Percentiles rank a stretch among this genome's conserved stretches.
Evolutionary conservation across 2,329 filamentous ascomycete species (phyloP).

Genomic region (Arachnopeziza araneosa): DNA sequence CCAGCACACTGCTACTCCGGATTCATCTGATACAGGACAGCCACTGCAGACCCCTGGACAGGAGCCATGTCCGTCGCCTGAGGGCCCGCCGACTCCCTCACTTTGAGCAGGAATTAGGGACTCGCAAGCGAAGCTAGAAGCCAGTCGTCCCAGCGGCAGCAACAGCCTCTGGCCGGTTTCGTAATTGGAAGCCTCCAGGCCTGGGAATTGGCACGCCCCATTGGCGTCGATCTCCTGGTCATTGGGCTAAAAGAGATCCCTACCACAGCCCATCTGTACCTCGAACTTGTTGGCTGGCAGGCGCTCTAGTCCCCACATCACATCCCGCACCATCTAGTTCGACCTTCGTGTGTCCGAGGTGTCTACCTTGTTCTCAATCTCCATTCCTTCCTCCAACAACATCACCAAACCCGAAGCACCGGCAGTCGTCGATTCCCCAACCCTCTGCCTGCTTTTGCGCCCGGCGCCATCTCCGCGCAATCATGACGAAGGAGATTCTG

Average conservation of each 20-base stretch:
- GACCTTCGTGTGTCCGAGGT: conserved; percentile 14
- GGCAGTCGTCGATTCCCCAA: background rate
- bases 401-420: background rate
- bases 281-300: conserved; percentile 6
- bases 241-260: conserved; percentile 12
- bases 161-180: conserved; percentile 5
- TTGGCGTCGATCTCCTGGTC: conserved; percentile 19
- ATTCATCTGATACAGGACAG: background rate
- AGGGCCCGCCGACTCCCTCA: background rate
- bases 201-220: background rate
- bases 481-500: conserved; percentile 37
- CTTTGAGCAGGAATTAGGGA: conserved; percentile 13
- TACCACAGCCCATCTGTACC: conserved; percentile 5
- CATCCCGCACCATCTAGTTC: conserved; percentile 19
- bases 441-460: background rate
- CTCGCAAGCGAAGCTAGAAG: conserved; percentile 8
- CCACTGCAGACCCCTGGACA: background rate
- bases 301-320: conserved; percentile 13
- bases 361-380: conserved; percentile 19
- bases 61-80: background rate
- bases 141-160: background rate
- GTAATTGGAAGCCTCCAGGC: conserved; percentile 12
- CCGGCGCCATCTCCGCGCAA: conserved; percentile 6
- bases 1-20: background rate
- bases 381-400: conserved; percentile 7